Percentiles rank a stretch among this genome's conserved stretches.
phyloP scores from a whole-genome alignment of 208 protist species.

The Acanthamoeba quina region DNA sequence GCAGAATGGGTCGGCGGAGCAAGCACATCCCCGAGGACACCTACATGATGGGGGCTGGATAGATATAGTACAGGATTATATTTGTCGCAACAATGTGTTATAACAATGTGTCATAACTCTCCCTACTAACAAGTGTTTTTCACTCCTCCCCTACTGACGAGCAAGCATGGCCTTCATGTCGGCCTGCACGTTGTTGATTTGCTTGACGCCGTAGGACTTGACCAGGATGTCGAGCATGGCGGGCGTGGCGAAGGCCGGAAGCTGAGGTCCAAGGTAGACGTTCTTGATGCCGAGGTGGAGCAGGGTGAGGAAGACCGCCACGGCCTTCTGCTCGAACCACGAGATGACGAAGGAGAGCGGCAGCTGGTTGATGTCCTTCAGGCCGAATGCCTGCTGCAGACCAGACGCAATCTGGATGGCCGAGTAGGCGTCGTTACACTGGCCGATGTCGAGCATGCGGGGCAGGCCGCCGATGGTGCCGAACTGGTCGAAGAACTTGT shows the following conservation, averaged over 20 bases:
- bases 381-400: slow-evolving; percentile 84
- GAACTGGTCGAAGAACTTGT: slow-evolving; percentile 82
- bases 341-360: slow-evolving; percentile 90
- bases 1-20: no score
- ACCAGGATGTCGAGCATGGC: slow-evolving; percentile 86
- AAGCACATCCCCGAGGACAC: no score
- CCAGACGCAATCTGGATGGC: slow-evolving; percentile 88
- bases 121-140: no score
- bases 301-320: slow-evolving; percentile 90
- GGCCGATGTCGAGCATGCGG: slow-evolving; percentile 92
- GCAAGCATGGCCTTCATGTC: slow-evolving; percentile 61
- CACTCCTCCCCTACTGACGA: not conserved
- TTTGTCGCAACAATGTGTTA: no score
- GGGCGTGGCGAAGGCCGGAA: slow-evolving; percentile 90
- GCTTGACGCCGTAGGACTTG: slow-evolving; percentile 86
- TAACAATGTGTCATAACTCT: no score
- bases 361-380: slow-evolving; percentile 81
- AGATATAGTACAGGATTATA: no score
- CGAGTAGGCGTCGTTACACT: slow-evolving; percentile 94
- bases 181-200: slow-evolving; percentile 76
- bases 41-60: no score
- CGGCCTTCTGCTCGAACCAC: slow-evolving; percentile 95
- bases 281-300: slow-evolving; percentile 87
- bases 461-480: slow-evolving; percentile 89
- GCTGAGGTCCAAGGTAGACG: slow-evolving; percentile 90